These are phyloP conservation scores for Fragaria nilgerrensis DNA, from an alignment of 306 rosid genomes.

Conservation along the genomic window DNA sequence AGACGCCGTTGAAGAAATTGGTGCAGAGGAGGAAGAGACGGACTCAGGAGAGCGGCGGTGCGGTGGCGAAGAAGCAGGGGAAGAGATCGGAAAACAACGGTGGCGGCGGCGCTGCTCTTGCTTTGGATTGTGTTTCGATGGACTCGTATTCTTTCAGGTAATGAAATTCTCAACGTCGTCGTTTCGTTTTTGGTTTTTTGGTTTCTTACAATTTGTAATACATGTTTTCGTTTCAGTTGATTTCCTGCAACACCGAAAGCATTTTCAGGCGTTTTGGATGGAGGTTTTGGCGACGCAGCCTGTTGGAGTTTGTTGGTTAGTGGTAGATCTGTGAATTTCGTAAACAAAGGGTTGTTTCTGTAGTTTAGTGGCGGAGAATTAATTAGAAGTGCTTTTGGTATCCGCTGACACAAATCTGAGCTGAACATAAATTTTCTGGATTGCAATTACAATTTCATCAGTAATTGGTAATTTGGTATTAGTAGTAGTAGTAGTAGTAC, in stretches of 20 bases:
- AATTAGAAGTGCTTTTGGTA: too few relatives aligned
- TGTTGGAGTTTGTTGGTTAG: background rate
- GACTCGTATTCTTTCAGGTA: background rate
- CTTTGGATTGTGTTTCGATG: slow-evolving; percentile 16
- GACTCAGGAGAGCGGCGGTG: background rate
- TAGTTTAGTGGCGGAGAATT: background rate
- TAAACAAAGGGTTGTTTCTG: background rate
- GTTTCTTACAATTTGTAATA: background rate
- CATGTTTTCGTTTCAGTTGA: background rate
- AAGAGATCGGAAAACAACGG: slow-evolving; percentile 16
- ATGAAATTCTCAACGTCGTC: background rate
- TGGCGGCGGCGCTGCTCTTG: background rate
- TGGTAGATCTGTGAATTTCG: background rate
- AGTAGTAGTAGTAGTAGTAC: background rate
- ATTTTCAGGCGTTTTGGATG: background rate
- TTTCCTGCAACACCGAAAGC: background rate
- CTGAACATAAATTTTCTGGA: background rate
- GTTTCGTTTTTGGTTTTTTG: background rate
- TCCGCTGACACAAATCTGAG: background rate
- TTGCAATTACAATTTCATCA: background rate
- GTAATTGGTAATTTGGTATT: background rate
- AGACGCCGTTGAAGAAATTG: background rate
- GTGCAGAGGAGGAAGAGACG: background rate
- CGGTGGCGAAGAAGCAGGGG: slow-evolving; percentile 15
- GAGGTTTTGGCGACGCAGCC: background rate